A percentile compares a stretch with the other conserved stretches of the same genome.
Conservation (phyloP, 2,329 filamentous ascomycete species). For the Thyridium curvatum region DNA sequence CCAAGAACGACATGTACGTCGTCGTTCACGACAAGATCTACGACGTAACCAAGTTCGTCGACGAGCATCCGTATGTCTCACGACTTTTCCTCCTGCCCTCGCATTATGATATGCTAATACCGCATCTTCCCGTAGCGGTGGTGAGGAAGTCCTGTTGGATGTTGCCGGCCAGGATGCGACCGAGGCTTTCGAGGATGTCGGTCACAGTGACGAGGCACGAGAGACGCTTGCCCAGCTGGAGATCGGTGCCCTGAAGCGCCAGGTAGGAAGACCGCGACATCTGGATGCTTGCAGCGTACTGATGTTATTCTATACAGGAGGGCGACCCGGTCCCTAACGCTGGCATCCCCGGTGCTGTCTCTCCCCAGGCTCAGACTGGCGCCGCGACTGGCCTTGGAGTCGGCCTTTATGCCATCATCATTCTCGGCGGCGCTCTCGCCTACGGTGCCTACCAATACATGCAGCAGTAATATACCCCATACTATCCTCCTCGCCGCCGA, state of each 20-base stretch:
- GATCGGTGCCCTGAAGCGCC: constrained; percentile 72
- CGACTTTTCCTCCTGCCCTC: background rate
- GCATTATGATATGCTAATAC: constrained; percentile 14
- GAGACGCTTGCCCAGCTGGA: constrained; percentile 79
- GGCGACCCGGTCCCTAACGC: constrained; percentile 73
- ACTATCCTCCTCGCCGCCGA: constrained; percentile 24
- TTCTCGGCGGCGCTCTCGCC: constrained; percentile 69
- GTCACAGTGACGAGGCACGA: constrained; percentile 96
- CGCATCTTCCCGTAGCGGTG: constrained; percentile 57
- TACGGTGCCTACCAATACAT: constrained; percentile 85
- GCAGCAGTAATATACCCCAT: constrained; percentile 37
- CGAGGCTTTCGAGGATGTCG: constrained; percentile 98
- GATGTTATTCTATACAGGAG: constrained; percentile 38
- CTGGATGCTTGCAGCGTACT: constrained; percentile 8
- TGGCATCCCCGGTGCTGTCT: constrained; percentile 39
- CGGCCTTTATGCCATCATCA: constrained; percentile 73
- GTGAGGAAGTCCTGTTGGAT: constrained; percentile 96
- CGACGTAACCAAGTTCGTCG: constrained; percentile 80
- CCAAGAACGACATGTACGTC: constrained; percentile 89
- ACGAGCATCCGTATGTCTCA: constrained; percentile 81
- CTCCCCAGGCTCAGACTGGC: constrained; percentile 40
- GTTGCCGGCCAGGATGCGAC: constrained; percentile 94
- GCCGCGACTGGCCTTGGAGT: constrained; percentile 59
- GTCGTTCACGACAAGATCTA: constrained; percentile 98
- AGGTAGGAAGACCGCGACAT: constrained; percentile 45